Evolutionary conservation across 2,329 filamentous ascomycete species (phyloP), one percentile per base, ranked within the genome.

Genomic region (Kalaharituber pfeilii): DNA sequence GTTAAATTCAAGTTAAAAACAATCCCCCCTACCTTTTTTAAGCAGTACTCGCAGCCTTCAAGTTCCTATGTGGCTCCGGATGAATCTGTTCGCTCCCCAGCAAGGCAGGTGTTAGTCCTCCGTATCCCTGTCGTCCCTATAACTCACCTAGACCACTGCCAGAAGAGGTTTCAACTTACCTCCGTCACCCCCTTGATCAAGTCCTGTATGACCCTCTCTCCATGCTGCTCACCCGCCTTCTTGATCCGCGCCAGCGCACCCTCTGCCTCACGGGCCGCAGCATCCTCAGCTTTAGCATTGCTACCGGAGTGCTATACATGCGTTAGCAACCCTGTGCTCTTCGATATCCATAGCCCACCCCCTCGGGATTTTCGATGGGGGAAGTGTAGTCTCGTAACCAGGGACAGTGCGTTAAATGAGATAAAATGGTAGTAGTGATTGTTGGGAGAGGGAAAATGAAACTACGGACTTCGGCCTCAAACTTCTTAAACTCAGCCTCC

Each of bases 261-360:
- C 58, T 94, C 85, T 52, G 84, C 84, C 61, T 89, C 85, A 71
- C 81, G 82, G 70, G 80, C 79, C 62, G 86, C 85, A 65, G 87
- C 80, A 59, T 80, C 78, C 68, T 89, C 84, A 60, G 84, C 83
- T 63, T 81, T 78, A 69, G 83, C 79, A 76, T 95, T 95, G 66
- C 88, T 88, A 69, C 85, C 85, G 65, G 84, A 82, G 73, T 98
- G 89, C 89, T n/a, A n/a, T n/a, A n/a, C n/a, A n/a, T n/a, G n/a
- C n/a, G n/a, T n/a, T n/a, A n/a, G n/a, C n/a, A n/a, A n/a, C n/a
- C n/a, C n/a, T n/a, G n/a, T n/a, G n/a, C n/a, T n/a, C n/a, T n/a
- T n/a, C n/a, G n/a, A n/a, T n/a, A n/a, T n/a, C n/a, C n/a, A n/a
- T n/a, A n/a, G n/a, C n/a, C n/a, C n/a, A n/a, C n/a, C n/a, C n/a